Conservation (phyloP, 768 basidiomycete genomes). For the Mrakia hoshinonis region DNA sequence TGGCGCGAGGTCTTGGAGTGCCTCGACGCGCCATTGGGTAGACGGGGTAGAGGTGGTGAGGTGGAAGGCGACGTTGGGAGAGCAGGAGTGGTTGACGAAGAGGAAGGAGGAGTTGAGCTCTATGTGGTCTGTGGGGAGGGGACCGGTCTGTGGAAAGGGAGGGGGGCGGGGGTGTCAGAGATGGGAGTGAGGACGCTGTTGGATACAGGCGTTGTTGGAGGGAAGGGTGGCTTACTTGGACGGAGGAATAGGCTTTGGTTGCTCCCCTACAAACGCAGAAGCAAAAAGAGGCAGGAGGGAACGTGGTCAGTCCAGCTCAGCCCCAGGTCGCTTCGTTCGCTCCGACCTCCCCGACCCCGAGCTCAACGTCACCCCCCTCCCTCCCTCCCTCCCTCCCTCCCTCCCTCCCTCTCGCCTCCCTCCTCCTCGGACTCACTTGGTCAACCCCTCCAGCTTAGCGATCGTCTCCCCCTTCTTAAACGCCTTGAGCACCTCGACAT, state of each 20-base stretch:
- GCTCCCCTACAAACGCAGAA: background rate
- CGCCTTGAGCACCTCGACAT: background rate
- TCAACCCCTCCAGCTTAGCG: constrained; percentile 10
- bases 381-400: background rate
- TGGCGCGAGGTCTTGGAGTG: background rate
- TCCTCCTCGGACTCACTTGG: background rate
- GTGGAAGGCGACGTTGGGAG: constrained; percentile 22
- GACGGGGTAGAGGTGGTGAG: background rate
- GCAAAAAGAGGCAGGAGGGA: background rate
- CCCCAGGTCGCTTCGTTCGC: background rate
- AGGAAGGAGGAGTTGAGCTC: constrained; percentile 27
- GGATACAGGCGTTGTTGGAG: background rate
- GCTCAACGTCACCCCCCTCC: background rate
- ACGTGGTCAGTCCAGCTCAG: background rate
- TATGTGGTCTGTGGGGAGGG: constrained; percentile 14
- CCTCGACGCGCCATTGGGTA: constrained; percentile 15
- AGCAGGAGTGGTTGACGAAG: constrained; percentile 26
- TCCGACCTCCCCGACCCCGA: background rate
- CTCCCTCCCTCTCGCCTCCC: background rate
- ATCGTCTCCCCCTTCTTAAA: constrained; percentile 22
- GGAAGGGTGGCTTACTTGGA: background rate
- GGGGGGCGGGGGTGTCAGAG: background rate
- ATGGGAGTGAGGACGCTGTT: background rate
- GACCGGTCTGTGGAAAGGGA: constrained; percentile 14
- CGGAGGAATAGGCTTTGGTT: constrained; percentile 14